A percentile compares a stretch with the other conserved stretches of the same genome.
Conservation (phyloP, 148 eudicot genomes). For the Chenopodium berlandieri region DNA sequence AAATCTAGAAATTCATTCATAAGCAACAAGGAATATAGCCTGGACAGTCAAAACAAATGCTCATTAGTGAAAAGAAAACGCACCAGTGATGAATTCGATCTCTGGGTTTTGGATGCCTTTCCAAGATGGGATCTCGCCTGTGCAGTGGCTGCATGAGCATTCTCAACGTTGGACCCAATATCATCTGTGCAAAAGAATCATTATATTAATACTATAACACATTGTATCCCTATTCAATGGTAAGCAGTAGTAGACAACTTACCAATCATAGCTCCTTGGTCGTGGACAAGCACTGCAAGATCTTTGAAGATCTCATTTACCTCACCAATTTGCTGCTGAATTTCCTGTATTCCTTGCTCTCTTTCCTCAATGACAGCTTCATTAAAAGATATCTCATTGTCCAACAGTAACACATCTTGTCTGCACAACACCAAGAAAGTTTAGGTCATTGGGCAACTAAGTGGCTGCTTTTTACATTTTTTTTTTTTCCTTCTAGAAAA, state of each 20-base stretch:
- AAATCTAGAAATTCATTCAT: no score
- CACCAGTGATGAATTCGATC: constrained; percentile 89
- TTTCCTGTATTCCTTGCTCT: constrained; percentile 81
- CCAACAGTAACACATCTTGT: constrained; percentile 60
- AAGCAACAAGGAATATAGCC: not conserved
- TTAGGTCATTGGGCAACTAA: constrained; percentile 1
- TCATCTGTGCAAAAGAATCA: constrained; percentile 47
- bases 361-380: constrained; percentile 79
- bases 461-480: not conserved
- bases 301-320: constrained; percentile 86
- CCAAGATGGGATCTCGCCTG: constrained; percentile 76
- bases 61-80: constrained; percentile 19
- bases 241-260: constrained; percentile 15
- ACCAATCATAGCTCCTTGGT: constrained; percentile 84
- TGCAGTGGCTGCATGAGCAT: constrained; percentile 69
- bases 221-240: not conserved
- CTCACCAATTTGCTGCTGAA: constrained; percentile 78
- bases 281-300: constrained; percentile 81
- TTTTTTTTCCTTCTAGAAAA: not conserved
- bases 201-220: not conserved
- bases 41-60: no score
- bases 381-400: constrained; percentile 67
- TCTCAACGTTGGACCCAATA: constrained; percentile 73
- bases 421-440: constrained; percentile 40
- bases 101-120: constrained; percentile 82